Base-by-base conservation (phyloP, 306 rosid genomes). In the Castanea sativa region DNA sequence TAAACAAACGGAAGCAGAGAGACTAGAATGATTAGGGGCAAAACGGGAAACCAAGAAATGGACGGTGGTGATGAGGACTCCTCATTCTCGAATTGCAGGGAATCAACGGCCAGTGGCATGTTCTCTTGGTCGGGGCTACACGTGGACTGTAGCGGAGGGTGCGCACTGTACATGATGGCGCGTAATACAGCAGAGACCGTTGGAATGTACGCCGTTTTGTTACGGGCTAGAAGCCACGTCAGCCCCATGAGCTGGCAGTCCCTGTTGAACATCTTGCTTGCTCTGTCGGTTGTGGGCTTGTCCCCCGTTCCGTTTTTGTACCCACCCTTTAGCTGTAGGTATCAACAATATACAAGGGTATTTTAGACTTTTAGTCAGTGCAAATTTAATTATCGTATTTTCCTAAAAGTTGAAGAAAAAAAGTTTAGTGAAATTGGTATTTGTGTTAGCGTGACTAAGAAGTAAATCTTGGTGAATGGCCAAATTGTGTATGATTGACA, bases 41-140 rank as follows among this genome's bases (percentile, higher is more conserved):
- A n/a, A 63, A 92, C 1, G 52, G 92, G 82, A 71, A 84, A 55
- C 71, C 55, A 43, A 29, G 76, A 79, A 9, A 33, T 73, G 4
- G 78, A 81, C 89, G 85, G 91, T 70, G 77, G 56, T 0, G 88
- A 86, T 76, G 87, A 5, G 7, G 90, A 87, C 13, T 76, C 52
- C 5, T 86, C 88, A 41, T 73, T 86, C 25, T 90, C 94, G 77
- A 95, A 87, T 87, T 93, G 96, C 6, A 91, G 77, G 0, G 99
- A 95, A 79, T 95, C 99, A 18, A 95, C 99, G 90, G 99, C 99
- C 73, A 95, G 84, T 0, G 99, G 99, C 98, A 95, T 91, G 94
- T 95, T 95, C 81, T 95, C 99, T 55, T 93, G 99, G 79, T 95
- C 99, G 2, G 99, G 99, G 77, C 98, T 93, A 79, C 99, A 95